phyloP scores from a whole-genome alignment of 192 early-diverging fungal species.

The Backusella westeae region DNA sequence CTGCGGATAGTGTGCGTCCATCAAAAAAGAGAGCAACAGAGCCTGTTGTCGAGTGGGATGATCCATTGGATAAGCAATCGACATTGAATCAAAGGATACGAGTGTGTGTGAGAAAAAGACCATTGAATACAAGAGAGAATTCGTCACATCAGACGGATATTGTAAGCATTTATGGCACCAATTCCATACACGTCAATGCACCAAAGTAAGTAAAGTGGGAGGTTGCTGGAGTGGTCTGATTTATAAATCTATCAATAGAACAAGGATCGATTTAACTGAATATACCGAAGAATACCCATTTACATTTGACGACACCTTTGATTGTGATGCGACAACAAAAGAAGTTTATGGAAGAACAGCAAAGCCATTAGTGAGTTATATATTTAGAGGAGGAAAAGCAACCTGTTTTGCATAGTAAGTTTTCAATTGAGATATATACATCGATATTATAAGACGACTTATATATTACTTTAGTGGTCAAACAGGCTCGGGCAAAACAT shows the following conservation, averaged over 20 bases:
- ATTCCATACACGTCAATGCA: slow-evolving; percentile 83
- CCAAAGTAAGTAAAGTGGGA: slow-evolving; percentile 64
- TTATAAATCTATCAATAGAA: slow-evolving; percentile 29
- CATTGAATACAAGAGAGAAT: slow-evolving; percentile 83
- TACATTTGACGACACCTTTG: slow-evolving; percentile 96
- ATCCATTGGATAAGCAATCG: neutral
- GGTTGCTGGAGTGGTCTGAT: too few species aligned
- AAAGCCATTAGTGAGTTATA: slow-evolving; percentile 88
- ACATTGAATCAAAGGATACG: slow-evolving; percentile 79
- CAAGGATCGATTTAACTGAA: slow-evolving; percentile 91
- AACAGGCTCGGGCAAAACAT: slow-evolving; percentile 89
- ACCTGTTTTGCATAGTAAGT: slow-evolving; percentile 98
- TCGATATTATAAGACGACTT: neutral
- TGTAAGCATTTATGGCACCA: slow-evolving; percentile 56
- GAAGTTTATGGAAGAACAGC: slow-evolving; percentile 92
- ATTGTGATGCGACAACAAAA: slow-evolving; percentile 74
- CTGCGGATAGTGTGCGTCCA: neutral
- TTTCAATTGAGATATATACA: neutral
- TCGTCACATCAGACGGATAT: slow-evolving; percentile 81
- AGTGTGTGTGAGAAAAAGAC: slow-evolving; percentile 96
- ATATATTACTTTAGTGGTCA: slow-evolving; percentile 63
- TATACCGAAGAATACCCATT: slow-evolving; percentile 94
- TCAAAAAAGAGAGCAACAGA: neutral
- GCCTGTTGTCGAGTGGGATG: neutral
- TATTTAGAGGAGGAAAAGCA: slow-evolving; percentile 95